phyloP scores from a whole-genome alignment of 1,284 basidiomycete species.

The Exobasidium cylindrosporum region DNA sequence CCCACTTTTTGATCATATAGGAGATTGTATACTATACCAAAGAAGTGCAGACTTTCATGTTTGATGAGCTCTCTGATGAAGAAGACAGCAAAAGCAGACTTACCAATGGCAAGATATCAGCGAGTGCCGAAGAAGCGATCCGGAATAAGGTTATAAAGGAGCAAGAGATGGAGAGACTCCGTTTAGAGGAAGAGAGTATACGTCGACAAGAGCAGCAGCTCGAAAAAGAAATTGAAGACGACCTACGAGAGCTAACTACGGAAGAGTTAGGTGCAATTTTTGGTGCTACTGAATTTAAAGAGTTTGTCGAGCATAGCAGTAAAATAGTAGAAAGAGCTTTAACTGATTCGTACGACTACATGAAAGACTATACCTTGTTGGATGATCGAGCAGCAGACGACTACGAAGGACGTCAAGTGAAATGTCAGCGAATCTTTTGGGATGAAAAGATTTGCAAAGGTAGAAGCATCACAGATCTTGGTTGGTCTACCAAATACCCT shows the following conservation, averaged over 20 bases:
- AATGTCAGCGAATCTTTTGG: slow-evolving; percentile 33
- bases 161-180: slow-evolving; percentile 55
- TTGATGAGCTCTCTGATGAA: slow-evolving; percentile 59
- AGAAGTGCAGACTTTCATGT: slow-evolving; percentile 75
- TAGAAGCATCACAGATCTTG: slow-evolving; percentile 88
- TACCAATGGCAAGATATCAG: slow-evolving; percentile 27
- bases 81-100: slow-evolving; percentile 43
- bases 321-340: slow-evolving; percentile 94
- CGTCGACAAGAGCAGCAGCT: slow-evolving; percentile 64
- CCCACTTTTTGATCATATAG: too few species aligned
- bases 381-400: slow-evolving; percentile 64
- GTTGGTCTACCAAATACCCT: slow-evolving; percentile 98
- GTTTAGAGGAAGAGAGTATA: slow-evolving; percentile 45
- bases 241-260: slow-evolving; percentile 80
- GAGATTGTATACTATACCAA: slow-evolving; percentile 91
- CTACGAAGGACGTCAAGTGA: slow-evolving; percentile 22
- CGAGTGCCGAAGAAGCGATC: slow-evolving; percentile 29
- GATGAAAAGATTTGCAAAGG: slow-evolving; percentile 61
- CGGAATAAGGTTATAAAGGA: slow-evolving; percentile 30
- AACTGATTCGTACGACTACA: slow-evolving; percentile 93
- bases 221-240: slow-evolving; percentile 67
- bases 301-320: slow-evolving; percentile 90
- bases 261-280: slow-evolving; percentile 79
- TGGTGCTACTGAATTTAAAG: slow-evolving; percentile 78
- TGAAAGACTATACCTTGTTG: slow-evolving; percentile 86